Evolutionary conservation across 805 yeast species (phyloP).

Genomic region (Wickerhamiella dianesei): DNA sequence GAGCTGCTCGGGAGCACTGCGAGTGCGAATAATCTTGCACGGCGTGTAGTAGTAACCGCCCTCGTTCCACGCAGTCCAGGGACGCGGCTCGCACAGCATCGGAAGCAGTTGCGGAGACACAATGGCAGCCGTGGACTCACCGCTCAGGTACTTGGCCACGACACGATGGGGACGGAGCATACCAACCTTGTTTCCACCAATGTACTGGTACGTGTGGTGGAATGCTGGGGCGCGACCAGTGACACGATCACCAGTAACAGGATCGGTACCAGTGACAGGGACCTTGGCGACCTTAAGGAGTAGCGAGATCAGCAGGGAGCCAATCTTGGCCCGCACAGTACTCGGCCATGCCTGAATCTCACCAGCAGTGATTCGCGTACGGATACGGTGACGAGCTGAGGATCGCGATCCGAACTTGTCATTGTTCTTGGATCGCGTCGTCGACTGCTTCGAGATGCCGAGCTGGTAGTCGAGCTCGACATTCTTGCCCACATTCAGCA

Average conservation of each 20-base stretch:
- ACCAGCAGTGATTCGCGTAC: background rate
- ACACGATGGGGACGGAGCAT: constrained; percentile 62
- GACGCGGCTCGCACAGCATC: constrained; percentile 81
- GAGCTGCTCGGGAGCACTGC: constrained; percentile 74
- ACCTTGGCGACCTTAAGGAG: constrained; percentile 73
- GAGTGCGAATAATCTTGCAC: constrained; percentile 55
- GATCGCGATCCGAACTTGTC: background rate
- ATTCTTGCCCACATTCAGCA: constrained; percentile 67
- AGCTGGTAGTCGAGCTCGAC: constrained; percentile 63
- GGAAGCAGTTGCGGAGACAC: constrained; percentile 78
- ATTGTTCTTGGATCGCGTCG: background rate
- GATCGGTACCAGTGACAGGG: constrained; percentile 67
- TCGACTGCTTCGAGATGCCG: constrained; percentile 2
- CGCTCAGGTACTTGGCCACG: constrained; percentile 51
- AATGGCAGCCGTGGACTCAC: constrained; percentile 51
- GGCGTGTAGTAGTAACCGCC: constrained; percentile 75
- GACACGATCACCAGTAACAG: constrained; percentile 54
- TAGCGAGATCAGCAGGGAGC: constrained; percentile 63
- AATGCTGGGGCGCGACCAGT: constrained; percentile 78
- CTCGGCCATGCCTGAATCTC: constrained; percentile 37
- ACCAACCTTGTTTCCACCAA: constrained; percentile 68
- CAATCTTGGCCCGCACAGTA: constrained; percentile 53
- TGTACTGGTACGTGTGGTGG: constrained; percentile 73
- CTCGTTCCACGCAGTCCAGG: constrained; percentile 67
- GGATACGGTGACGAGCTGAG: background rate